Base-by-base conservation (phyloP, 2,329 filamentous ascomycete genomes). In the Penicillium sp. region DNA sequence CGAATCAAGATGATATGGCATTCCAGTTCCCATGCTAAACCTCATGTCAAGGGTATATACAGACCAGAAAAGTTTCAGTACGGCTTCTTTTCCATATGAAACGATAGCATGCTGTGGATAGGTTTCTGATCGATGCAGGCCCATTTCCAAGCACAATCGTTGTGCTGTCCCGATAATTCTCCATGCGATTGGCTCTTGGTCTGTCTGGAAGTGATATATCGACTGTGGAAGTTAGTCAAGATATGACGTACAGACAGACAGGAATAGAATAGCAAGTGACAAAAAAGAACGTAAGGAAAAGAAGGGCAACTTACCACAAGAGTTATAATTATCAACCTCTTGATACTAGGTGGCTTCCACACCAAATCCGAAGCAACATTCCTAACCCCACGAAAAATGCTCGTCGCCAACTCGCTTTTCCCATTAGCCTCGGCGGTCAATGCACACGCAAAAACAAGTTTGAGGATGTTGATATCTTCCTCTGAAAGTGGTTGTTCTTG, bases 141-240 rank as follows among this genome's bases (percentile, higher is more conserved):
- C 91, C 56, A 92, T 79, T 68, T 91, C 88, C 23, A 91, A 74
- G 59, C 89, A 94, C 68, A 93, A 81, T 18, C 91, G 83, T 16
- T 88, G 84, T 1, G 91, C 89, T 61, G 94, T 84, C 1, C 92
- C 92, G 69, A 95, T 91, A n/a, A 92, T 83, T 12, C 92, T 84
- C 90, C 92, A 97, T 0, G 91, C 89, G 11, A 93, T 79, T 0
- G 87, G 81, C 71, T 97, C 92, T 63, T 96, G 90, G 63, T 92
- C 91, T 50, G 85, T 85, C 48, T 96, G 84, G 66, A 95, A 97
- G 61, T 92, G 83, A 68, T 91, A 96, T 58, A 85, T 86, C 28
- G 81, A 81, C 84, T 87, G 53, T 23, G 21, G 9, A 40, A n/a
- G 35, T 40, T 18, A 40, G 35, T n/a, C n/a, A n/a, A n/a, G n/a